phyloP scores from a whole-genome alignment of 345 rosid species.

The Lepidium aucheri region DNA sequence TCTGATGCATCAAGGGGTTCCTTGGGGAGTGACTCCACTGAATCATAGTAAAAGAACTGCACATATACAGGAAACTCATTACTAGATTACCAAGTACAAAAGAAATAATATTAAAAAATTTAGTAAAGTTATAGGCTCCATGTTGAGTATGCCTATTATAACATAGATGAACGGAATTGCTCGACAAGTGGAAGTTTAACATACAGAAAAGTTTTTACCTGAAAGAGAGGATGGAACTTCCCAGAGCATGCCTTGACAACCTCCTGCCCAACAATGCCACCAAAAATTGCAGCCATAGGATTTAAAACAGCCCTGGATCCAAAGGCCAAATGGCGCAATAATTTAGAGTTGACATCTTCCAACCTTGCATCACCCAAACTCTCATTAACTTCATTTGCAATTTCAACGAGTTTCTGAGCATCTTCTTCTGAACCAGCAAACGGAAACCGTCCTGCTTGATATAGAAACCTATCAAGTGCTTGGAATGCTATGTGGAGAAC shows the following conservation, averaged over 20 bases:
- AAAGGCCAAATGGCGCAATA: conserved; percentile 63
- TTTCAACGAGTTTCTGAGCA: conserved; percentile 58
- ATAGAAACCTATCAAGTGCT: conserved; percentile 51
- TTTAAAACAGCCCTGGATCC: conserved; percentile 88
- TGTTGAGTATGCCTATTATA: not conserved
- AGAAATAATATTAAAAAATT: not conserved
- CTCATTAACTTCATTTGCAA: conserved; percentile 45
- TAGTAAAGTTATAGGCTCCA: not conserved
- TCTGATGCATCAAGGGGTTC: conserved; percentile 58
- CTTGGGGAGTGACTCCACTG: conserved; percentile 71
- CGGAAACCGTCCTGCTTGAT: conserved; percentile 48
- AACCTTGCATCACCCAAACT: conserved; percentile 50
- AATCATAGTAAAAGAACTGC: conserved; percentile 89
- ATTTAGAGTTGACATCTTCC: conserved; percentile 56
- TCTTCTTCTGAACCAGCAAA: conserved; percentile 83
- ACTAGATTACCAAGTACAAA: not conserved
- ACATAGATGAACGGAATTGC: not conserved
- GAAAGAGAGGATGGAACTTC: conserved; percentile 84
- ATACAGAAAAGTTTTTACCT: conserved; percentile 34
- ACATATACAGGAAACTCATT: not conserved
- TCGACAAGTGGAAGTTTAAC: not conserved
- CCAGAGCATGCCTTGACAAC: conserved; percentile 94
- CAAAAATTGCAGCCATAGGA: conserved; percentile 96
- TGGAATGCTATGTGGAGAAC: conserved; percentile 61
- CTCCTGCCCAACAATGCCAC: conserved; percentile 90